Evolutionary conservation across 2,329 filamentous ascomycete species (phyloP), one percentile per base, ranked within the genome.

Genomic region (Lithohypha guttulata): DNA sequence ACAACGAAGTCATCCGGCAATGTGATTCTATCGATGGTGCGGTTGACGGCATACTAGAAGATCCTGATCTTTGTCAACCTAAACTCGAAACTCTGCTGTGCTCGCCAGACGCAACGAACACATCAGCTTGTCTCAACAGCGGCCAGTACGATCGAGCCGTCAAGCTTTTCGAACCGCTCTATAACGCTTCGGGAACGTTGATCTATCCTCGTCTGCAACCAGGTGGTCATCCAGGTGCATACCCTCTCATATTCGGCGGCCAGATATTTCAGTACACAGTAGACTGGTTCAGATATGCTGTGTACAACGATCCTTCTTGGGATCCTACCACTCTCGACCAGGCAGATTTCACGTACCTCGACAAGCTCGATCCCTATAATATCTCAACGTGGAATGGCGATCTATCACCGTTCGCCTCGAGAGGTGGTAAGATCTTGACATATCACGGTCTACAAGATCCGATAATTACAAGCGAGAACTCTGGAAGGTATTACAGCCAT

Each of bases 391-490:
- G 6, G 47, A 50, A 65, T 17, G 68, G 70, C 0, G 71, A 77
- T 46, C 59, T 76, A 1, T 68, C 65, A 1, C 46, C 58, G 6
- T 74, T 74, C 59, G 57, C 68, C 21, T 41, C 57, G 2, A 49
- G 59, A 0, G 72, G 71, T 17, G 71, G 69, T 36, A 77, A 77
- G 54, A 55, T 77, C 3, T 56, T 77, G 8, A 71, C 75, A 53
- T 73, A 65, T 58, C 72, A 77, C 55, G 72, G 71, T 37, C 71
- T 76, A 54, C 68, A 65, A 1, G 73, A 76, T 52, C 54, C 60
- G 10, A 65, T 61, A 5, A 59, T 77, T 43, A 71, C 71, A 1
- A 53, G 72, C 1, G 69, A 61, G 4, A 71, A 69, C 0, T 73
- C 70, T 0, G 64, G 73, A 1, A 69, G 65, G 50, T 77, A 75